phyloP scores from a whole-genome alignment of 2,329 filamentous ascomycete genomes.

The Aspergillus sp. region DNA sequence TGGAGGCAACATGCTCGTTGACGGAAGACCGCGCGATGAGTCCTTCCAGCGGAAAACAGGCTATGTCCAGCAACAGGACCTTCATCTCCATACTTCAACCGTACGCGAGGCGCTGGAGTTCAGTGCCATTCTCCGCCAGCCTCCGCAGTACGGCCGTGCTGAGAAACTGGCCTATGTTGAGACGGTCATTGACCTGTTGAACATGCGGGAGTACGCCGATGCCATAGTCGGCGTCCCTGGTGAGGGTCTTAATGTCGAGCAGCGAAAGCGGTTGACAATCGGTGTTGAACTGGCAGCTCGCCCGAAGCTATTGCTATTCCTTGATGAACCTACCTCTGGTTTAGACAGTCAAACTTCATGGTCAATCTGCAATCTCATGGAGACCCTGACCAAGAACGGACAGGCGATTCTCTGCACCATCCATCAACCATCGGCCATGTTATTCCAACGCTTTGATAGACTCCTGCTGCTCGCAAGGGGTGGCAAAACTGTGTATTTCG shows the following conservation, averaged over 20 bases:
- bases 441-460: constrained; percentile 78
- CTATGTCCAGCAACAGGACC: constrained; percentile 80
- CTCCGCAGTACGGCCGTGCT: constrained; percentile 63
- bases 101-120: constrained; percentile 86
- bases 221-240: constrained; percentile 85
- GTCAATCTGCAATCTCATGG: constrained; percentile 79
- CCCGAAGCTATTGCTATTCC: constrained; percentile 79
- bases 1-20: constrained; percentile 78
- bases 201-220: constrained; percentile 86
- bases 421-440: constrained; percentile 85
- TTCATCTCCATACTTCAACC: constrained; percentile 79
- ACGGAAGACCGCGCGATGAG: constrained; percentile 65
- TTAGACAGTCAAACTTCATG: constrained; percentile 88
- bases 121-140: constrained; percentile 79
- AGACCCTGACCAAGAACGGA: constrained; percentile 81
- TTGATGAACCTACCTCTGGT: constrained; percentile 83
- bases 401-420: constrained; percentile 91
- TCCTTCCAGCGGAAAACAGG: constrained; percentile 37
- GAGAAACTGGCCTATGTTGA: constrained; percentile 86
- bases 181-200: constrained; percentile 80
- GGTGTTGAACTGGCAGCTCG: constrained; percentile 91
- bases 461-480: constrained; percentile 63
- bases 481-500: constrained; percentile 68
- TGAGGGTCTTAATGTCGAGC: constrained; percentile 65
- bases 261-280: constrained; percentile 75